Percentiles rank a stretch among this genome's conserved stretches.
Conservation (phyloP, 2,329 filamentous ascomycete genomes). For the Fusarium lyarnte region DNA sequence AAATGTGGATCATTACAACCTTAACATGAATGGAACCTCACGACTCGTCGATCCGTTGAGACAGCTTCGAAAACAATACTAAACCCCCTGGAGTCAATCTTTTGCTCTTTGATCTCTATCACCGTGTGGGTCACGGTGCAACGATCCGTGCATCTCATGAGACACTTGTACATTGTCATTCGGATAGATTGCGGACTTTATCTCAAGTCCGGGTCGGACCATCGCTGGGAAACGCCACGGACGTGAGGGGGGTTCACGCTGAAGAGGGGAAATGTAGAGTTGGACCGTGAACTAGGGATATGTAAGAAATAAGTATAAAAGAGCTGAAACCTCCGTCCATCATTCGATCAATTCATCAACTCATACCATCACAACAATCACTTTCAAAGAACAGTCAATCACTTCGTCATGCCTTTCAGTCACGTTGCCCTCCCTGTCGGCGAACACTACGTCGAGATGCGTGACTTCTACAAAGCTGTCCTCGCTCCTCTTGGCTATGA, state of each 20-base stretch:
- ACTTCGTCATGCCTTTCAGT: constrained; percentile 29
- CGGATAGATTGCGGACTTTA: constrained; percentile 15
- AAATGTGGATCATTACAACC: not conserved
- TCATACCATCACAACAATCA: not conserved
- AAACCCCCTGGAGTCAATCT: not conserved
- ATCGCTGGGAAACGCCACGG: not conserved
- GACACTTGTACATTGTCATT: not conserved
- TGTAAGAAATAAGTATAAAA: constrained; percentile 13
- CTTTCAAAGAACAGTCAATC: not conserved
- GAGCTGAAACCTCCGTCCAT: not conserved
- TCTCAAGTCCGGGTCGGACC: constrained; percentile 14
- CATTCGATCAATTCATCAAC: not conserved
- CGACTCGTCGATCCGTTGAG: not conserved
- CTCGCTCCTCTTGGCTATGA: constrained; percentile 41
- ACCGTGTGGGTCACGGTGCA: not conserved
- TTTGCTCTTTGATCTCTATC: not conserved
- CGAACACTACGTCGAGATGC: constrained; percentile 40
- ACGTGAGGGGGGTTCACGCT: constrained; percentile 19
- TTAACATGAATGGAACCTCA: not conserved
- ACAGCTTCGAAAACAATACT: not conserved
- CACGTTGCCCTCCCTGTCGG: constrained; percentile 40
- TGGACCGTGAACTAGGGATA: constrained; percentile 18
- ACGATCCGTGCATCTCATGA: not conserved
- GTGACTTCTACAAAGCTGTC: constrained; percentile 42
- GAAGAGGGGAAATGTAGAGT: constrained; percentile 4